phyloP scores from a whole-genome alignment of 2,329 filamentous ascomycete genomes.

The Rhinocladiella similis region DNA sequence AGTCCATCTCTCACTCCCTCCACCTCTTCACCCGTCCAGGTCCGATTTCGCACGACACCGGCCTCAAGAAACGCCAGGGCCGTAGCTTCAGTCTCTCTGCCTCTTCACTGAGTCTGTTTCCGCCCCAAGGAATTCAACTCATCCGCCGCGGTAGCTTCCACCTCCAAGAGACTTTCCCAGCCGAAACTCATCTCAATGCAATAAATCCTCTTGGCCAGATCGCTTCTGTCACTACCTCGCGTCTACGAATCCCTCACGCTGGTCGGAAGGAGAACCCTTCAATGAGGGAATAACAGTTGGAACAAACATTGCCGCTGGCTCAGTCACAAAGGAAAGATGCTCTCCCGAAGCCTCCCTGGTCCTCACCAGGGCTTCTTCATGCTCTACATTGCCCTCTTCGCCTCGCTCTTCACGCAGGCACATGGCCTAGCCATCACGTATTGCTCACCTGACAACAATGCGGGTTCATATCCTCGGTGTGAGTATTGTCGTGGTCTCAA shows the following conservation, averaged over 20 bases:
- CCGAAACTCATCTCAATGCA: neutral
- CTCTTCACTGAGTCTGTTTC: constrained; percentile 10
- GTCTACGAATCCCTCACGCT: neutral
- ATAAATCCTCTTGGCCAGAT: neutral
- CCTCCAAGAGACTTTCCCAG: neutral
- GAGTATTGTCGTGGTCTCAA: constrained; percentile 7
- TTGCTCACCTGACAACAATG: constrained; percentile 49
- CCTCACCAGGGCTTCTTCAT: constrained; percentile 6
- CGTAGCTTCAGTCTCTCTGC: neutral
- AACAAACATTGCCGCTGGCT: constrained; percentile 12
- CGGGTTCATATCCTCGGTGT: constrained; percentile 39
- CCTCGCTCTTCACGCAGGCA: constrained; percentile 5
- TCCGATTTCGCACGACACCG: neutral
- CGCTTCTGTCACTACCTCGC: neutral
- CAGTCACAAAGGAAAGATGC: constrained; percentile 10
- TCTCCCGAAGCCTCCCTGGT: neutral
- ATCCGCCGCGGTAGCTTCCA: neutral
- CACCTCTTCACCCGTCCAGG: neutral
- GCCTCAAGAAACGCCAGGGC: no score
- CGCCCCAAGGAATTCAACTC: neutral
- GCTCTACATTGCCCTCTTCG: constrained; percentile 3
- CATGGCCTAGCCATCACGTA: constrained; percentile 36
- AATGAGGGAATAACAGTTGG: constrained; percentile 21
- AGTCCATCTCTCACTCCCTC: neutral
- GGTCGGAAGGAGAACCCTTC: constrained; percentile 1